Percentiles rank a stretch among this genome's conserved stretches.
Conservation (phyloP, 1,284 basidiomycete species). For the Cryptococcus sp. region DNA sequence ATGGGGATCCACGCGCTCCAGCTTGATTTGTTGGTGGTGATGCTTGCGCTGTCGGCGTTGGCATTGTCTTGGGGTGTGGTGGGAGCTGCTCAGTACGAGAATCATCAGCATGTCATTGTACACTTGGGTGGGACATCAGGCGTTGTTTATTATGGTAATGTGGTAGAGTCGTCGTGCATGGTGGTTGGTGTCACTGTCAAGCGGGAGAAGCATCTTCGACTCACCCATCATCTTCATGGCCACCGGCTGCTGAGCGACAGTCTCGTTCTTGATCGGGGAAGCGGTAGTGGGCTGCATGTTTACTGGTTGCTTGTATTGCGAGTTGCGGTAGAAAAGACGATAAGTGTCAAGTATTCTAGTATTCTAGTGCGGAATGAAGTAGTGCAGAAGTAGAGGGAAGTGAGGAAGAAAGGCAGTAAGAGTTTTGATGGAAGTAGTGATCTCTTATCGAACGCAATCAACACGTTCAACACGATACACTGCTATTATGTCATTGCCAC, state of each 20-base stretch:
- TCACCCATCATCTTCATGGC: background rate
- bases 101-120: background rate
- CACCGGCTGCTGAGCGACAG: background rate
- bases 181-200: background rate
- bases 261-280: background rate
- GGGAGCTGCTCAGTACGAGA: background rate
- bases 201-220: background rate
- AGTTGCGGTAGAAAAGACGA: no score
- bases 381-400: no score
- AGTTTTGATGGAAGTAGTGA: no score
- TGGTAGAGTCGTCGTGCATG: no score
- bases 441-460: no score
- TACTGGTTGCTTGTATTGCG: no score
- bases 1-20: conserved; percentile 2
- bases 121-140: background rate
- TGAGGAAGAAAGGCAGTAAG: no score
- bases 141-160: no score
- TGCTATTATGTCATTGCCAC: no score
- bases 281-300: background rate
- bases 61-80: background rate
- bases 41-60: background rate
- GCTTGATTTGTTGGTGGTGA: background rate
- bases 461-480: no score
- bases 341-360: no score
- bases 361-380: no score